Evolutionary conservation across 768 basidiomycete genomes (phyloP).

Genomic region (Naematelia aurantialba): DNA sequence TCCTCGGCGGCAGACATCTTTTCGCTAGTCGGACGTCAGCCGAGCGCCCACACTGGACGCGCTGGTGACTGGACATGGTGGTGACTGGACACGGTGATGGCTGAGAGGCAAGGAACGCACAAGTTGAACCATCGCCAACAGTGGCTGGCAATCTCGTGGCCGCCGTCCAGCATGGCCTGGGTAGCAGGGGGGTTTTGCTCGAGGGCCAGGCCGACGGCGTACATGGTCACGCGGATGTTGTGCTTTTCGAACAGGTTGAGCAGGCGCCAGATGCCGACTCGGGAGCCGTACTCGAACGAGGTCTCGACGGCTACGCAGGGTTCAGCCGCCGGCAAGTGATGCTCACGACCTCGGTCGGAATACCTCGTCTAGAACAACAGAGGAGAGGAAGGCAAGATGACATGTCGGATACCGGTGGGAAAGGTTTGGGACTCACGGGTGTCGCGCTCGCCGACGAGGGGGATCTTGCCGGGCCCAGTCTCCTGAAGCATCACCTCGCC

Average conservation of each 20-base stretch:
- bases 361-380: too few species aligned
- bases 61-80: too few species aligned
- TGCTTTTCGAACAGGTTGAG: slow-evolving; percentile 17
- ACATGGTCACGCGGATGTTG: slow-evolving; percentile 14
- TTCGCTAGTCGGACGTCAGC: slow-evolving; percentile 1
- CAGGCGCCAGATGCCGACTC: slow-evolving; percentile 19
- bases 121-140: slow-evolving; percentile 20
- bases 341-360: too few species aligned
- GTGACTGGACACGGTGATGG: not conserved
- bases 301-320: slow-evolving; percentile 18
- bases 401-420: not conserved
- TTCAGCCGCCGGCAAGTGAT: too few species aligned
- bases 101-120: not conserved
- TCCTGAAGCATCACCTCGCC: slow-evolving; percentile 16
- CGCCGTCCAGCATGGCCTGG: slow-evolving; percentile 8
- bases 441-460: slow-evolving; percentile 11
- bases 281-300: slow-evolving; percentile 18
- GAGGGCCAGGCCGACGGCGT: slow-evolving; percentile 14
- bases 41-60: too few species aligned
- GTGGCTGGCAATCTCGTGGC: slow-evolving; percentile 17
- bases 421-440: slow-evolving; percentile 12
- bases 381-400: too few species aligned
- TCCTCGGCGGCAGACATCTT: slow-evolving; percentile 14
- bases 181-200: slow-evolving; percentile 10
- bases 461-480: slow-evolving; percentile 14